A percentile compares a stretch with the other conserved stretches of the same genome.
phyloP scores from a whole-genome alignment of 371 early-diverging fungal genomes.

The Mortierella sp. region DNA sequence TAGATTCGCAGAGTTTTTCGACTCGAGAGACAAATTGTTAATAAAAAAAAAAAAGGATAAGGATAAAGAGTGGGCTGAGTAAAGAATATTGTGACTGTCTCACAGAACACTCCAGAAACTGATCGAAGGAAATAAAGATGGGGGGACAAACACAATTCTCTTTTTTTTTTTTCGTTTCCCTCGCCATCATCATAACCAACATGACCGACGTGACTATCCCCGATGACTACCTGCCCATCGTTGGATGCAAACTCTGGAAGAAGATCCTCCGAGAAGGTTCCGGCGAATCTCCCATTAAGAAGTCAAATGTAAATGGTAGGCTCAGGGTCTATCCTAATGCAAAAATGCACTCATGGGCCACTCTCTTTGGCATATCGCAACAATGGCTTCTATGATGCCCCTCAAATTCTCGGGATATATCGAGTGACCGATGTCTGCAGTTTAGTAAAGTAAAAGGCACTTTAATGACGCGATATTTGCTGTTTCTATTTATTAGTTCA shows the following conservation, averaged over 20 bases:
- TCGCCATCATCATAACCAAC: not conserved
- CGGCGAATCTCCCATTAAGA: conserved; percentile 39
- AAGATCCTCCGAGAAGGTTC: conserved; percentile 55
- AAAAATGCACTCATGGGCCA: not conserved
- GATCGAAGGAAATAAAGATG: not conserved
- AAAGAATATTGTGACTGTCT: conserved; percentile 1
- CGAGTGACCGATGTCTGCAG: not conserved
- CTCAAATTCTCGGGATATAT: not conserved
- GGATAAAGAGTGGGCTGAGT: no score
- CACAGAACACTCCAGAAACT: conserved; percentile 10
- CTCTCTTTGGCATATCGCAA: not conserved
- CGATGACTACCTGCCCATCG: conserved; percentile 51
- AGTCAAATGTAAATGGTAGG: conserved; percentile 49
- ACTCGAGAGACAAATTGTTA: no score
- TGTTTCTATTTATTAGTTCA: conserved; percentile 67
- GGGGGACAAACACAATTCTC: not conserved
- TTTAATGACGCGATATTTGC: not conserved
- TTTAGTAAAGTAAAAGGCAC: not conserved
- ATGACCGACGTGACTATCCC: conserved; percentile 56
- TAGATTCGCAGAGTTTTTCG: no score
- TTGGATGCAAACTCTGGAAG: conserved; percentile 55
- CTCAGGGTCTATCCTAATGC: not conserved
- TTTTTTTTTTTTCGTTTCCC: not conserved
- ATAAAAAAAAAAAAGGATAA: no score
- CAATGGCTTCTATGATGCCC: not conserved